Base-by-base conservation (phyloP, 352 stramenopile genomes). In the Globisporangium abappressorium region DNA sequence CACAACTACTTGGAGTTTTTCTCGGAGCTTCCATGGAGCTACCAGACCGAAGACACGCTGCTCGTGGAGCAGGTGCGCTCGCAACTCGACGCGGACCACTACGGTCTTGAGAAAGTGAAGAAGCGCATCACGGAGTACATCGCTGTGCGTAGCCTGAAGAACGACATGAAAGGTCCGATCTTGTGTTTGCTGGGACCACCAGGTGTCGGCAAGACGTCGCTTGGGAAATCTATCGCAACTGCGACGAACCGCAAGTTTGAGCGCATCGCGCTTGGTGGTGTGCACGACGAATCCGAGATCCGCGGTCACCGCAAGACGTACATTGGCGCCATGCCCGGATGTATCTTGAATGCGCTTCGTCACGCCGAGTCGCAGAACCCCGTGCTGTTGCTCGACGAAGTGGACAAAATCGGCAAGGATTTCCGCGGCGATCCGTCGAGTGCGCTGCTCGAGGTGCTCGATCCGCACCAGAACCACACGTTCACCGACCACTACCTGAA, bases 61-160 rank as follows among this genome's bases (percentile, higher is more conserved):
- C 53, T 81, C 6, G 79, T 93, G 20, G 74, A 79, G 0, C 73
- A 78, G 20, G 82, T 89, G 33, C 83, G 82, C 22, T 79, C 73
- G 60, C 82, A 92, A 57, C 72, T 94, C 3, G 84, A 94, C 56
- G 80, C 76, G 3, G 88, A 94, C 28, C 86, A 96, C 68, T 93
- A 94, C 43, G 88, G 86, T 0, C 73, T 96, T 38, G 80, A 94
- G 67, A 90, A 91, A 62, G 84, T 92, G 33, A 94, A 94, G 70
- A 90, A 92, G 64, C 85, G 89, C 28, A 92, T 96, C 71, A 87
- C 88, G 2, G 87, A 95, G 73, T 94, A 93, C 73, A 92, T 96
- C 60, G 89, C 87, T 41, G 85, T 95, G 20, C 83, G 85, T 5
- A 92, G 80, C 24, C 78, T 96, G 11, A 93, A 92, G 68, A 79